These are phyloP conservation scores for Xylaria intraflava DNA, from an alignment of 495 filamentous ascomycete genomes.

Conservation along the genomic window DNA sequence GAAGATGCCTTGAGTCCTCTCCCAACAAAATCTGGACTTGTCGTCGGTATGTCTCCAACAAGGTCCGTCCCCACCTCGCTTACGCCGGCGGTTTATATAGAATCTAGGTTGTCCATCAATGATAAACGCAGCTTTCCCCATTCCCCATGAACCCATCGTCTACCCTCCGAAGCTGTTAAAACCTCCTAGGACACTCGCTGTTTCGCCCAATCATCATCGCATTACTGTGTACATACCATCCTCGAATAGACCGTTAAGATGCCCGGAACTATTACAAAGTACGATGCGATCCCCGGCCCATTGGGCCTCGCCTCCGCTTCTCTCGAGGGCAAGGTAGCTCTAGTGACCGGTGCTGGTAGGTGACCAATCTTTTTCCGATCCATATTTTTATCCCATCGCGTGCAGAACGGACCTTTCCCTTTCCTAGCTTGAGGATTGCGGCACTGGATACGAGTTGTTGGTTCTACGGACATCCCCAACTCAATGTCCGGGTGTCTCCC, in stretches of 20 bases:
- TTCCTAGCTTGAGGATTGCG: neutral
- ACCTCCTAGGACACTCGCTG: neutral
- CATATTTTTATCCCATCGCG: neutral
- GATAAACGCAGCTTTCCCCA: neutral
- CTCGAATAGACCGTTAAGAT: constrained; percentile 23
- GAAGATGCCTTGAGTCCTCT: constrained; percentile 7
- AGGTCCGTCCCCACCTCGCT: constrained; percentile 30
- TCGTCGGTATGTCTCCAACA: constrained; percentile 43
- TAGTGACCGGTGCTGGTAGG: constrained; percentile 43
- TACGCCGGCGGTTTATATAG: constrained; percentile 18
- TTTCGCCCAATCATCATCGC: neutral
- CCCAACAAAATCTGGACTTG: neutral
- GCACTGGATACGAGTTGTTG: neutral
- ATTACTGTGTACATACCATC: neutral
- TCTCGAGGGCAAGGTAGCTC: constrained; percentile 46
- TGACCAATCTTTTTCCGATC: constrained; percentile 7
- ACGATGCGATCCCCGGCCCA: constrained; percentile 42
- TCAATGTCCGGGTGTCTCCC: constrained; percentile 7
- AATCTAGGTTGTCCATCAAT: neutral
- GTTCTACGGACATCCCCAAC: constrained; percentile 8
- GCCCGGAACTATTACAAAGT: constrained; percentile 36
- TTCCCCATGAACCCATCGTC: neutral
- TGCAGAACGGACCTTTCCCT: neutral
- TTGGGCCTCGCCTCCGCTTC: constrained; percentile 43
- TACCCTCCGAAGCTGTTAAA: neutral